These are phyloP conservation scores for Gossypium arboreum DNA, from an alignment of 345 rosid species.

Conservation along the genomic window DNA sequence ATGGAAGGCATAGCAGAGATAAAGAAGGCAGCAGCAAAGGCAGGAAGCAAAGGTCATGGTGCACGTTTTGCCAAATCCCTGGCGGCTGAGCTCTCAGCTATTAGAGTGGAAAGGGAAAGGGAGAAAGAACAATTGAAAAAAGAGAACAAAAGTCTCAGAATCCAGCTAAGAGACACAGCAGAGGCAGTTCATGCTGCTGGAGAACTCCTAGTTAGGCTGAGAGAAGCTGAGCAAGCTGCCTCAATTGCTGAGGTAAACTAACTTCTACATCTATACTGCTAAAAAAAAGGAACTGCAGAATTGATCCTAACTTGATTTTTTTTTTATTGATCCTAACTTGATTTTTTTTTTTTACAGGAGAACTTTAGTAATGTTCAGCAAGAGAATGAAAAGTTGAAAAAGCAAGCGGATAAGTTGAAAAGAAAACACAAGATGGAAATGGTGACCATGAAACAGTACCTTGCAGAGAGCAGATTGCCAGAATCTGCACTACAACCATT, in stretches of 20 bases:
- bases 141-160: constrained; percentile 74
- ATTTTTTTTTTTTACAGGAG: constrained; percentile 36
- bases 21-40: constrained; percentile 85
- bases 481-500: constrained; percentile 72
- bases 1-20: constrained; percentile 84
- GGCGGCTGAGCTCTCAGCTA: constrained; percentile 69
- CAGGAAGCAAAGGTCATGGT: constrained; percentile 76
- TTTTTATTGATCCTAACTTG: not conserved
- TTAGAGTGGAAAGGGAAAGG: constrained; percentile 74
- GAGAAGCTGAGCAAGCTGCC: constrained; percentile 89
- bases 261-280: not conserved
- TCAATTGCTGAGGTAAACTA: constrained; percentile 65
- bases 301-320: not conserved
- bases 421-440: constrained; percentile 85
- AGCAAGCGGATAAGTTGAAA: constrained; percentile 79
- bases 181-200: constrained; percentile 99
- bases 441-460: constrained; percentile 75
- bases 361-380: constrained; percentile 43
- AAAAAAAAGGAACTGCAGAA: not conserved
- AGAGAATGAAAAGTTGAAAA: constrained; percentile 83
- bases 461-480: constrained; percentile 79
- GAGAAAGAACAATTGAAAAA: constrained; percentile 68
- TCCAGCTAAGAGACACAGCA: constrained; percentile 87
- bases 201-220: constrained; percentile 84
- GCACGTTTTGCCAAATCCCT: constrained; percentile 73